These are phyloP conservation scores for Nakaseomyces kungkrabaensis DNA, from an alignment of 1,139 yeast genomes.

Conservation along the genomic window DNA sequence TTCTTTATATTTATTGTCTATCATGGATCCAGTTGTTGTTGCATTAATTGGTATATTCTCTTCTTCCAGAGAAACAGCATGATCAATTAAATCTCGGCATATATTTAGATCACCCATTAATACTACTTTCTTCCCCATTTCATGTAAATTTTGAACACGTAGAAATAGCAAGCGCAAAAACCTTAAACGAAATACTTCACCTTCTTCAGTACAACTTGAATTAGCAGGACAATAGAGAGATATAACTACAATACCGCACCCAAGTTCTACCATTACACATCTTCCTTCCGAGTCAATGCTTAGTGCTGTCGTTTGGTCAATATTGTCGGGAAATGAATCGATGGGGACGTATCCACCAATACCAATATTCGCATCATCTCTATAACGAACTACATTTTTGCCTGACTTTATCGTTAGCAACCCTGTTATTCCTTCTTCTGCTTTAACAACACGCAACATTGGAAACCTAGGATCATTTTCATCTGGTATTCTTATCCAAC, in stretches of 20 bases:
- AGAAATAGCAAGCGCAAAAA: constrained; percentile 51
- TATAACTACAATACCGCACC: constrained; percentile 51
- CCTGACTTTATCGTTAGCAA: constrained; percentile 31
- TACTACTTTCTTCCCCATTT: constrained; percentile 54
- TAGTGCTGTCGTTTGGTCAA: constrained; percentile 34
- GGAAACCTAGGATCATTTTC: constrained; percentile 34
- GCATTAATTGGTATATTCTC: constrained; percentile 15
- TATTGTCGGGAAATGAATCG: constrained; percentile 17
- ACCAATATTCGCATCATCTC: constrained; percentile 21
- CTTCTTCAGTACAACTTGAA: constrained; percentile 60
- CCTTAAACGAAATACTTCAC: constrained; percentile 48
- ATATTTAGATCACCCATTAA: constrained; percentile 86
- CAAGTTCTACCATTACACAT: constrained; percentile 63
- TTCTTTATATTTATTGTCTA: constrained; percentile 36
- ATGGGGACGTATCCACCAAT: constrained; percentile 70
- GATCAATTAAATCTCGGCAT: constrained; percentile 68
- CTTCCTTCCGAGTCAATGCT: constrained; percentile 78
- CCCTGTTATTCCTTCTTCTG: constrained; percentile 92
- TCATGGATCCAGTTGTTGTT: constrained; percentile 25
- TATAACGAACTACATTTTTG: constrained; percentile 17
- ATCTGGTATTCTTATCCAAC: constrained; percentile 53
- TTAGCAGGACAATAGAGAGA: constrained; percentile 91
- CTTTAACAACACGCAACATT: constrained; percentile 47
- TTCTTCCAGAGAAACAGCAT: constrained; percentile 57
- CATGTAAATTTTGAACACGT: constrained; percentile 47